A percentile compares a stretch with the other conserved stretches of the same genome.
Evolutionary conservation across 176 grass and related monocot genomes (phyloP).

Genomic region (Aegilops sharonensis): DNA sequence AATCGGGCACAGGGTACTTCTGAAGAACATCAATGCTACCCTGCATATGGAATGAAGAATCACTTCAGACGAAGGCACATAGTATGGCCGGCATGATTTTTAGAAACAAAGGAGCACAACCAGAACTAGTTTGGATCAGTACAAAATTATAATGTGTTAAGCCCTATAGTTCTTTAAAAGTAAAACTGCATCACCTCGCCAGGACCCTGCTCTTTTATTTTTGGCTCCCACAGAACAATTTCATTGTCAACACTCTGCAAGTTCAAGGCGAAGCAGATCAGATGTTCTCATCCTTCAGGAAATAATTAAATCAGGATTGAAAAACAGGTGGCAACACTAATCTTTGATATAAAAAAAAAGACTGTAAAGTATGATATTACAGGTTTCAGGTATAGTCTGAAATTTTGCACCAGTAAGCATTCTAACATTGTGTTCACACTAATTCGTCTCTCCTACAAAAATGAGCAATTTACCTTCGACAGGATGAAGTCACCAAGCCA

Average conservation of each 20-base stretch:
- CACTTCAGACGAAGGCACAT: constrained; percentile 16
- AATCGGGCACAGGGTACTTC: constrained; percentile 95
- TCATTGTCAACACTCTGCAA: constrained; percentile 96
- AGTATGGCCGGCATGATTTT: neutral
- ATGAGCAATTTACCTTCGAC: constrained; percentile 63
- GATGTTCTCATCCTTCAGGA: constrained; percentile 8
- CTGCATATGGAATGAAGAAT: constrained; percentile 38
- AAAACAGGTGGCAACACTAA: neutral
- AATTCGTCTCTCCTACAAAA: constrained; percentile 20
- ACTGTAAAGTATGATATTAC: neutral
- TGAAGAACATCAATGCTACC: constrained; percentile 89
- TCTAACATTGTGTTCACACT: neutral
- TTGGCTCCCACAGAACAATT: constrained; percentile 91
- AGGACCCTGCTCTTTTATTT: constrained; percentile 81
- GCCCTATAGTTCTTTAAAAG: neutral
- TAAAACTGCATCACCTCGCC: constrained; percentile 68
- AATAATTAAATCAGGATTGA: neutral
- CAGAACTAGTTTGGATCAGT: neutral
- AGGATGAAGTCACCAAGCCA: constrained; percentile 98
- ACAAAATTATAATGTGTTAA: neutral
- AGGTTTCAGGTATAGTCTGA: neutral
- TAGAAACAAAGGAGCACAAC: constrained; percentile 18
- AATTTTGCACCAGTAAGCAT: neutral
- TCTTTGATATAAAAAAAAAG: neutral
- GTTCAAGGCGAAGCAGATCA: constrained; percentile 35